These are phyloP conservation scores for Cercospora nicotianae DNA, from an alignment of 2,329 filamentous ascomycete species.

Conservation along the genomic window DNA sequence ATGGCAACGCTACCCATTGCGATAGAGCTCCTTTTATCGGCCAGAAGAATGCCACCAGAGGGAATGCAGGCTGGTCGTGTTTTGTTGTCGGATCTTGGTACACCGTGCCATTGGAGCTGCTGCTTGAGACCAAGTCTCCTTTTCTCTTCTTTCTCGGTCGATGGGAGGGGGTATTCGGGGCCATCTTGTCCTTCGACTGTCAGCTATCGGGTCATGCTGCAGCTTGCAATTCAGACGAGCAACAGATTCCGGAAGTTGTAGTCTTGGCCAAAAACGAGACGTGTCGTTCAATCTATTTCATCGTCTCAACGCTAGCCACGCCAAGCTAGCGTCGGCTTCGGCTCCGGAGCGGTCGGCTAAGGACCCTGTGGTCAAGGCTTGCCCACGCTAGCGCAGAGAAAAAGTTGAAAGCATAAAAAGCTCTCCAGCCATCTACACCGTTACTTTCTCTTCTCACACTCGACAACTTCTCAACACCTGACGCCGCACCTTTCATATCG, in stretches of 20 bases:
- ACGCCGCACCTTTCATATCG: background rate
- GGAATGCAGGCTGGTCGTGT: conserved; percentile 69
- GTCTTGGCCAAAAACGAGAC: background rate
- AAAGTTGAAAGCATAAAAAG: conserved; percentile 7
- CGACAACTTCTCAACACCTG: background rate
- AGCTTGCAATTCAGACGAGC: background rate
- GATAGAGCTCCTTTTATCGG: conserved; percentile 74
- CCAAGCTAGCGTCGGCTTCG: background rate
- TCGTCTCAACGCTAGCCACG: conserved; percentile 1
- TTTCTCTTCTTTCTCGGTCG: conserved; percentile 46
- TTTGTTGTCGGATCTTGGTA: conserved; percentile 47
- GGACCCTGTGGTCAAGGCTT: background rate
- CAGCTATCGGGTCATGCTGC: conserved; percentile 19
- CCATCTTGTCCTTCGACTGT: conserved; percentile 21
- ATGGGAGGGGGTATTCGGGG: conserved; percentile 35
- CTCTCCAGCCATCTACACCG: conserved; percentile 7
- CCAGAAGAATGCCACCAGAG: conserved; percentile 92
- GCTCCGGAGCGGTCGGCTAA: background rate
- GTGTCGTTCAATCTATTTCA: conserved; percentile 2
- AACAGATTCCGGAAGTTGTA: background rate
- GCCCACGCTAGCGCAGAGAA: conserved; percentile 4
- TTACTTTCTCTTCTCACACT: background rate
- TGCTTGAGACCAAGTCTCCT: conserved; percentile 39
- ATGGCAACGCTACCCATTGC: conserved; percentile 87
- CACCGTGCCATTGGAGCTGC: conserved; percentile 47